These are phyloP conservation scores for Bretziella fagacearum DNA, from an alignment of 2,329 filamentous ascomycete genomes.

Conservation along the genomic window DNA sequence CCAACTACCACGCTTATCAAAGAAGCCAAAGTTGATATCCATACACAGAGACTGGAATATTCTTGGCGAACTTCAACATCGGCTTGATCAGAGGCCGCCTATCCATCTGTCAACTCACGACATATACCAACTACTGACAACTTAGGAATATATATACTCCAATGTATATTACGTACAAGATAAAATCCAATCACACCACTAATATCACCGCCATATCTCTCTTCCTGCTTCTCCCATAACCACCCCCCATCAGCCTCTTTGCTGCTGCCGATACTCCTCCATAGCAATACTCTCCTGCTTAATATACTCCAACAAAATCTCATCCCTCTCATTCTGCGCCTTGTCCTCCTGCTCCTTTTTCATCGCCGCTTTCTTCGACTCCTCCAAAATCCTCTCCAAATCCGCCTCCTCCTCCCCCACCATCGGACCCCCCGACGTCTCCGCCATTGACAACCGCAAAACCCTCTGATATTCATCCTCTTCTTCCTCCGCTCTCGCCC, in stretches of 20 bases:
- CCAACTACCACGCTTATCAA: too few species aligned
- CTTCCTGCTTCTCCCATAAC: too few species aligned
- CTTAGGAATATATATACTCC: too few species aligned
- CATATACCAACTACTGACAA: too few species aligned
- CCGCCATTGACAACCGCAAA: neutral
- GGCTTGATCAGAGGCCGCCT: too few species aligned
- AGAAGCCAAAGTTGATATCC: too few species aligned
- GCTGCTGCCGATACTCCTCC: slow-evolving; percentile 1
- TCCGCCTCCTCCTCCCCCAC: neutral
- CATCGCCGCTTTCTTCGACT: neutral
- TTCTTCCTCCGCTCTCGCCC: slow-evolving; percentile 1
- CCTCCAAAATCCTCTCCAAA: neutral
- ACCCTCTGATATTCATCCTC: neutral
- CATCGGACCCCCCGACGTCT: neutral
- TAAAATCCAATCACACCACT: too few species aligned
- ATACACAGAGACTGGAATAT: too few species aligned
- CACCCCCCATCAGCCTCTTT: neutral
- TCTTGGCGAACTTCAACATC: too few species aligned
- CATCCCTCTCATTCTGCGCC: slow-evolving; percentile 4
- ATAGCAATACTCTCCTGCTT: slow-evolving; percentile 8
- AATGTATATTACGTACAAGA: too few species aligned
- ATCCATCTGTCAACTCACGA: too few species aligned
- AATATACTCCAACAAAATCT: slow-evolving; percentile 8
- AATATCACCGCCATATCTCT: too few species aligned
- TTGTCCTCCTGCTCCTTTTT: slow-evolving; percentile 1